Evolutionary conservation across 805 yeast species (phyloP), one percentile per base, ranked within the genome.

Genomic region (Hagleromyces aurorensis): DNA sequence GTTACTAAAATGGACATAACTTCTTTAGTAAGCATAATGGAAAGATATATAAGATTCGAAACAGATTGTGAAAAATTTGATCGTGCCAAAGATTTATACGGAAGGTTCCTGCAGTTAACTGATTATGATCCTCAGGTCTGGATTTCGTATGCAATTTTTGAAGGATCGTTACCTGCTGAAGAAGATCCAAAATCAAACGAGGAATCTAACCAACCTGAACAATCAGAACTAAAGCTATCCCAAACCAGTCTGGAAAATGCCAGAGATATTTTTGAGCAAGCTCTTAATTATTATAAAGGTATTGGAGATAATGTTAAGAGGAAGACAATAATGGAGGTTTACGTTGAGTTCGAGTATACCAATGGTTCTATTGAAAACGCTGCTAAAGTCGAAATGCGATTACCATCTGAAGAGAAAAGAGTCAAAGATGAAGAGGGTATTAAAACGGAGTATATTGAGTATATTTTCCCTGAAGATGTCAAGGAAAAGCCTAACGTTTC

Each of bases 71-170:
- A 69, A 44, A 65, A 72, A 32, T 81, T 70, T 43, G 65, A 58
- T 1, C 55, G 57, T 11, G 84, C 85, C 0, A 61, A 91, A 33
- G 39, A 42, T 1, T 43, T 78, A 1, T 75, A 67, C 43, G 62
- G 66, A 27, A 46, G 59, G 2, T 51, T 65, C 13, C 39, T 73
- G 9, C 47, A 41, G 4, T 25, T 44, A 15, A 54, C 61, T 4
- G 47, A 49, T 5, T 40, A 48, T 20, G 46, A 61, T 4, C 58
- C 68, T 4, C 51, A 59, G 14, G 45, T 60, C 2, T 80, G 91
- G 84, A 67, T 80, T 9, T 64, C 75, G 15, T 67, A 64, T 44
- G 94, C 94, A 2, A 55, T 73, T 40, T 79, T 81, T 52, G 94
- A 84, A 50, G 60, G 79, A 3, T 62, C 77, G 1, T 65, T 76